These are phyloP conservation scores for Canavalia ensiformis DNA, from an alignment of 306 rosid species.

Conservation along the genomic window DNA sequence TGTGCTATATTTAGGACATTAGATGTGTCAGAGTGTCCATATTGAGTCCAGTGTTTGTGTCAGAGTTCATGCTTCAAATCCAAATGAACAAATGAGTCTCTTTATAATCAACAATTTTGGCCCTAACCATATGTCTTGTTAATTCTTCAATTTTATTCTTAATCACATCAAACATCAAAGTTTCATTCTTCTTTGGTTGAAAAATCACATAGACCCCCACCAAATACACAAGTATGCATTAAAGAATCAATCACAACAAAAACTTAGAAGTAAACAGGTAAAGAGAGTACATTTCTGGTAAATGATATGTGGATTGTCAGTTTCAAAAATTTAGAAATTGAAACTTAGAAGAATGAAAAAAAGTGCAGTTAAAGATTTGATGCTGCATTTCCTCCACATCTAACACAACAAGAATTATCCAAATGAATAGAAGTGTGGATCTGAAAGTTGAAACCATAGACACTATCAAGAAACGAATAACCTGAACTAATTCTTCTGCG, in stretches of 20 bases:
- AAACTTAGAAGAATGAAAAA: constrained; percentile 7
- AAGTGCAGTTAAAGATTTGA: constrained; percentile 1
- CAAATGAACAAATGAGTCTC: constrained; percentile 12
- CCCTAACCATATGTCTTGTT: no score
- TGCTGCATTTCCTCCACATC: constrained; percentile 6
- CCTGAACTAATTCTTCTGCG: constrained; percentile 22
- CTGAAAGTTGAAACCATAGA: not conserved
- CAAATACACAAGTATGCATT: not conserved
- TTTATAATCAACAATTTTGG: not conserved
- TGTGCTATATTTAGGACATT: not conserved
- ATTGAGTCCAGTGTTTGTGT: not conserved
- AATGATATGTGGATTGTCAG: not conserved
- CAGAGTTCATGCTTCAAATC: not conserved
- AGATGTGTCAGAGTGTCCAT: not conserved
- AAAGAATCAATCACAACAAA: constrained; percentile 25
- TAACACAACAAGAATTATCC: constrained; percentile 1
- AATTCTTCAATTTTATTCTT: not conserved
- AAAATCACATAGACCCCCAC: not conserved
- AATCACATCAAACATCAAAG: not conserved
- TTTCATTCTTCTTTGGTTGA: not conserved
- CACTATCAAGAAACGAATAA: constrained; percentile 20
- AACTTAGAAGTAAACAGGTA: not conserved
- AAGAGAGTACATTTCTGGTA: constrained; percentile 11
- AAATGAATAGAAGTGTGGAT: not conserved
- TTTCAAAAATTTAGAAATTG: not conserved